A percentile compares a stretch with the other conserved stretches of the same genome.
Evolutionary conservation across 805 yeast species (phyloP).

Genomic region (Debaryomyces castellii): DNA sequence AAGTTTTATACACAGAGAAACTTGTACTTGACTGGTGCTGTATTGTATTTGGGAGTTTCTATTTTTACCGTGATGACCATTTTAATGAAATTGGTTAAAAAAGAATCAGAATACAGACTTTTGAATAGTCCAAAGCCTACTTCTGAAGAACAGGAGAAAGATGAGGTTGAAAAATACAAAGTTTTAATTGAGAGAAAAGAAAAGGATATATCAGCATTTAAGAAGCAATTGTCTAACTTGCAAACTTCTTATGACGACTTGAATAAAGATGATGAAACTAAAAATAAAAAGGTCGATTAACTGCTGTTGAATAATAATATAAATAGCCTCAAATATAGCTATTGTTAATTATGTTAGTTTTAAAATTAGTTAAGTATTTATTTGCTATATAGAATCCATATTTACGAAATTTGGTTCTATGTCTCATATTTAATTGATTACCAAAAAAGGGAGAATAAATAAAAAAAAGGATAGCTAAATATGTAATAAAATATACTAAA

Average conservation of each 20-base stretch:
- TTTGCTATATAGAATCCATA: no score
- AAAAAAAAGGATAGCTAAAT: no score
- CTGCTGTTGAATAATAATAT: no score
- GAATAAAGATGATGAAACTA: slow-evolving; percentile 12
- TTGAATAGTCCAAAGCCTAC: slow-evolving; percentile 10
- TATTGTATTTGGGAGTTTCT: slow-evolving; percentile 53
- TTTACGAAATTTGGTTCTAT: no score
- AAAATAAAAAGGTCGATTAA: slow-evolving; percentile 9
- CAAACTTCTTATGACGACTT: slow-evolving; percentile 50
- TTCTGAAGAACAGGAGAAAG: slow-evolving; percentile 13
- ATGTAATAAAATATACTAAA: neutral
- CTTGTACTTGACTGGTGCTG: slow-evolving; percentile 62
- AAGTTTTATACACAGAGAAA: slow-evolving; percentile 66
- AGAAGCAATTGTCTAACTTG: slow-evolving; percentile 51
- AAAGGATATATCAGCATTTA: slow-evolving; percentile 45
- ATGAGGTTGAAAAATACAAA: slow-evolving; percentile 34
- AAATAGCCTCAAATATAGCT: no score
- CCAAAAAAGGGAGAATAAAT: no score
- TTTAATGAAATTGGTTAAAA: slow-evolving; percentile 51
- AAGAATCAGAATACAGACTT: slow-evolving; percentile 31
- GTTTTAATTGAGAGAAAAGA: slow-evolving; percentile 39
- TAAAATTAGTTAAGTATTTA: no score
- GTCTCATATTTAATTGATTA: neutral
- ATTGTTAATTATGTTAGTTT: no score
- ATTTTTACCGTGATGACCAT: slow-evolving; percentile 55